These are phyloP conservation scores for Macadamia tetraphylla DNA, from an alignment of 164 flowering plant species.

Conservation along the genomic window DNA sequence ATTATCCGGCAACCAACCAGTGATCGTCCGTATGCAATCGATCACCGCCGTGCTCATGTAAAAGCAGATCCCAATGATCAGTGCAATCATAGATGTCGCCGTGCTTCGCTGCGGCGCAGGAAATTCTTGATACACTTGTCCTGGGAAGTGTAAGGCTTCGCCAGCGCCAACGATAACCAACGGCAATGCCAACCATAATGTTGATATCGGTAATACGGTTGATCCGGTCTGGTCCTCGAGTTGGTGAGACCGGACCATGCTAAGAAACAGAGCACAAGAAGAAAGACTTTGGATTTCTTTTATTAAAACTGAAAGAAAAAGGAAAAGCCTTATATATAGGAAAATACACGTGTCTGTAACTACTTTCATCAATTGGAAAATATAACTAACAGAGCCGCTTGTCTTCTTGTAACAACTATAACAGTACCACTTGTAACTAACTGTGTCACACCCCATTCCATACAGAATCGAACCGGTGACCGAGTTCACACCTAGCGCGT, in stretches of 20 bases:
- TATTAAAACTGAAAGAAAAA: no score
- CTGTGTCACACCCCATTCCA: no score
- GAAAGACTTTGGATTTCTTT: no score
- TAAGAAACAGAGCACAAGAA: no score
- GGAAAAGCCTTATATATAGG: no score
- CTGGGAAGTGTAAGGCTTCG: conserved; percentile 60
- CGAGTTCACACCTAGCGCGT: no score
- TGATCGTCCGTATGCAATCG: conserved; percentile 29
- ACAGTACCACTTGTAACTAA: no score
- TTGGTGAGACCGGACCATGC: conserved; percentile 15
- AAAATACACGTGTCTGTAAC: no score
- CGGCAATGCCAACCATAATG: conserved; percentile 42
- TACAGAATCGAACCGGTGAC: no score
- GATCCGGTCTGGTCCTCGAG: conserved; percentile 14
- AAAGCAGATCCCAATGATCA: conserved; percentile 33
- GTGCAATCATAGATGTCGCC: conserved; percentile 34
- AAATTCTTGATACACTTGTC: conserved; percentile 52
- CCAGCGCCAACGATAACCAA: conserved; percentile 41
- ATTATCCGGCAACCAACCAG: conserved; percentile 54
- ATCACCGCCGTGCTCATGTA: conserved; percentile 51
- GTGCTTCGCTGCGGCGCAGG: conserved; percentile 32
- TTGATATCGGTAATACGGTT: conserved; percentile 35
- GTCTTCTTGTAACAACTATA: no score
- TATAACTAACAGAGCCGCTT: no score
- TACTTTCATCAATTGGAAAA: no score